Percentiles rank a stretch among this genome's conserved stretches.
These are phyloP conservation scores for Aurantiochytrium sp. DNA, from an alignment of 108 stramenopile genomes.

Conservation along the genomic window DNA sequence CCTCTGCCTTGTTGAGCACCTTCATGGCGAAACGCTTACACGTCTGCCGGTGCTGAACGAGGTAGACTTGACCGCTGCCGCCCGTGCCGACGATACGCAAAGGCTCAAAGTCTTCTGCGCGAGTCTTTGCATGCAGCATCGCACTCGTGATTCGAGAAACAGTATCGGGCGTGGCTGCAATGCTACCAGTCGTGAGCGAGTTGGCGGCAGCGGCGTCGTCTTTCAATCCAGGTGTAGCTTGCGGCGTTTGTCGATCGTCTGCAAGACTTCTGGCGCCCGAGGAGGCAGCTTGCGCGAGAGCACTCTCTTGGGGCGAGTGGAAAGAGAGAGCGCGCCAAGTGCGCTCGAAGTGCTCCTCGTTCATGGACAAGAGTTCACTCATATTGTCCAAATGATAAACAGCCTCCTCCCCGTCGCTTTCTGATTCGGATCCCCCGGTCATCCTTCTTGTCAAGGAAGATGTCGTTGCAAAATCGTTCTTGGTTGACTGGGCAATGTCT, in stretches of 20 bases:
- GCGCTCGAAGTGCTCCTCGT: background rate
- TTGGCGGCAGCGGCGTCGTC: too few species aligned
- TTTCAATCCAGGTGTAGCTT: too few species aligned
- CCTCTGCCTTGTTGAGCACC: slow-evolving; percentile 29
- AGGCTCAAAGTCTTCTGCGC: slow-evolving; percentile 46
- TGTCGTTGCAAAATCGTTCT: too few species aligned
- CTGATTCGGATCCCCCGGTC: background rate
- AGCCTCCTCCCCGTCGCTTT: background rate
- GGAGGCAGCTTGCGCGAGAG: background rate
- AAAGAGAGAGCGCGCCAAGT: background rate
- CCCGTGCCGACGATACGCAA: slow-evolving; percentile 62
- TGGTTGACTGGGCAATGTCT: too few species aligned
- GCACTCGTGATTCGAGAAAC: too few species aligned
- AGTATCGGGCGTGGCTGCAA: too few species aligned
- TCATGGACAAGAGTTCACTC: background rate
- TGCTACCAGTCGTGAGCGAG: too few species aligned
- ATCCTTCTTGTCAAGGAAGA: too few species aligned
- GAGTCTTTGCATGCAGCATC: background rate
- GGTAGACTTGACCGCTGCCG: slow-evolving; percentile 50
- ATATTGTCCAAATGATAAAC: background rate
- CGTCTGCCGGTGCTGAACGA: slow-evolving; percentile 29
- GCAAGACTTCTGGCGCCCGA: background rate
- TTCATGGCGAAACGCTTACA: slow-evolving; percentile 49
- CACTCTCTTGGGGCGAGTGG: background rate
- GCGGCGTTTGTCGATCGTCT: too few species aligned